Percentiles rank a stretch among this genome's conserved stretches.
These are phyloP conservation scores for Ustilago xerochloae DNA, from an alignment of 1,284 basidiomycete species.

Conservation along the genomic window DNA sequence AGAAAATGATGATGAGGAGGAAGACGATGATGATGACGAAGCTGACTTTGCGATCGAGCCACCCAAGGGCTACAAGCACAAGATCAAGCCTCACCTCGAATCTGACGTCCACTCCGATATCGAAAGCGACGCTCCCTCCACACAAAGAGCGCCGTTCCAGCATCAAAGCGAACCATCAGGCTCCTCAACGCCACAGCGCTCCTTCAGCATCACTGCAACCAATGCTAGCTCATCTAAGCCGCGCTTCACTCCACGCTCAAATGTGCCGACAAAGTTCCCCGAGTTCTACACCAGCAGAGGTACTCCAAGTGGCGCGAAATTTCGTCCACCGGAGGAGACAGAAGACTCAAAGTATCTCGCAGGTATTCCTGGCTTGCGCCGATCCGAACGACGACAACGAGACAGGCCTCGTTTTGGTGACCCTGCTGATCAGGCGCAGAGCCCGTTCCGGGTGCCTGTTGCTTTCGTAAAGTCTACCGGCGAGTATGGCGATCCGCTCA, in stretches of 20 bases:
- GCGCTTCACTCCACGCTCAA: constrained; percentile 25
- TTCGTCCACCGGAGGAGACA: constrained; percentile 47
- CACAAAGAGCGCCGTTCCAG: not conserved
- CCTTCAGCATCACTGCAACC: not conserved
- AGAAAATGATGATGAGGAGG: constrained; percentile 20
- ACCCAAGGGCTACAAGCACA: constrained; percentile 35
- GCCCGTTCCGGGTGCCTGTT: constrained; percentile 44
- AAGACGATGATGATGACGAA: constrained; percentile 7
- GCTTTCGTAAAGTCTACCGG: constrained; percentile 56
- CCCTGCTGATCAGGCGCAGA: constrained; percentile 27
- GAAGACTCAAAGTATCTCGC: constrained; percentile 48
- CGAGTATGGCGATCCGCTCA: constrained; percentile 38
- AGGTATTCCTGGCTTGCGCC: constrained; percentile 46
- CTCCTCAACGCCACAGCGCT: constrained; percentile 19
- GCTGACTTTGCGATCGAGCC: constrained; percentile 39
- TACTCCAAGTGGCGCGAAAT: constrained; percentile 14
- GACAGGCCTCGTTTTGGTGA: constrained; percentile 31
- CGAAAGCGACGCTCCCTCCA: constrained; percentile 1
- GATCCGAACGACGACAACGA: constrained; percentile 16
- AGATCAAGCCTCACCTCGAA: constrained; percentile 45
- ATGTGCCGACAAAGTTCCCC: constrained; percentile 29
- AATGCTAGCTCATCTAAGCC: constrained; percentile 8
- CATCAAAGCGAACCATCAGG: constrained; percentile 5
- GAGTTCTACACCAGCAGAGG: constrained; percentile 44
- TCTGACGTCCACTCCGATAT: constrained; percentile 8